A percentile compares a stretch with the other conserved stretches of the same genome.
phyloP scores from a whole-genome alignment of 305 asterid species.

The Fraxinus platypoda region DNA sequence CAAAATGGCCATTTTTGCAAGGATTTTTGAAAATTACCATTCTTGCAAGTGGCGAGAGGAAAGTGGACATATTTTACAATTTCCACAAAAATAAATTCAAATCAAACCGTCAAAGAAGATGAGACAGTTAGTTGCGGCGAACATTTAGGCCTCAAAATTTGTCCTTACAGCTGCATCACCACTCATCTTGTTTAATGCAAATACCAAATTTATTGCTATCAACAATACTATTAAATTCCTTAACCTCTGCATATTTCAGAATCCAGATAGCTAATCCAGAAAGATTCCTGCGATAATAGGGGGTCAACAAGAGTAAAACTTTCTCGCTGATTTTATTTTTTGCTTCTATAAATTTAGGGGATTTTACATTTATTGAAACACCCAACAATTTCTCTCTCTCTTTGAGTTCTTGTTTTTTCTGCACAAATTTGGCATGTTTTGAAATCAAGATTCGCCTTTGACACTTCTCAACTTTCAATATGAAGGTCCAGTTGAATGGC shows the following conservation, averaged over 20 bases:
- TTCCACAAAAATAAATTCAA: too few relatives aligned
- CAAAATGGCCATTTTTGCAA: too few relatives aligned
- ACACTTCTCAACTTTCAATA: background rate
- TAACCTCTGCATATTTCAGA: background rate
- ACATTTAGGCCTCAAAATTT: background rate
- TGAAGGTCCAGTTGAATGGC: constrained; percentile 11
- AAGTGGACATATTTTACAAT: too few relatives aligned
- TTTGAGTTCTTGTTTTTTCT: background rate
- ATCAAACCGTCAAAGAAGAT: background rate
- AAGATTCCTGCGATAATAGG: background rate
- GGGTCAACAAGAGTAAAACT: background rate
- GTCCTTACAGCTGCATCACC: background rate
- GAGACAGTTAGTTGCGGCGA: constrained; percentile 1
- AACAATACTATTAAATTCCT: background rate
- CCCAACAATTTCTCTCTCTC: background rate
- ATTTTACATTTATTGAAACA: background rate
- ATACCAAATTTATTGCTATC: background rate
- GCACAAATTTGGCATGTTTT: background rate
- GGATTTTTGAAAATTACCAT: too few relatives aligned
- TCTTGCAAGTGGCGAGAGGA: too few relatives aligned
- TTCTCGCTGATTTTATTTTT: background rate
- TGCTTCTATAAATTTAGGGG: background rate
- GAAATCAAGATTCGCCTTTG: background rate
- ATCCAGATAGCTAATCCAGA: background rate
- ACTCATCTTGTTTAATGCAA: background rate